Evolutionary conservation across 1,284 basidiomycete genomes (phyloP), one percentile per base, ranked within the genome.

Genomic region (Tremellales sp.): DNA sequence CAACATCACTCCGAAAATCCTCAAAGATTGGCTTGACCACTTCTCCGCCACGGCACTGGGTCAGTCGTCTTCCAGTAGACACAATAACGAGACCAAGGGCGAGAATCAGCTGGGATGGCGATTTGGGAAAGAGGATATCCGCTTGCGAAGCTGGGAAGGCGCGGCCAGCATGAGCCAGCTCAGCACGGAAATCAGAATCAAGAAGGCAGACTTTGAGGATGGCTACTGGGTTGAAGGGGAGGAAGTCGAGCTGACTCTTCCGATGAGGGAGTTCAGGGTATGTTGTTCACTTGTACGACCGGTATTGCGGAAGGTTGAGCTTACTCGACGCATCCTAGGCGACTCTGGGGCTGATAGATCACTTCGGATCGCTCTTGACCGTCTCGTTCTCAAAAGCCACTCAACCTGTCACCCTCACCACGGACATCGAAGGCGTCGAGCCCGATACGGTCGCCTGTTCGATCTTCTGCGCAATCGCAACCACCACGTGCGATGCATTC

Each of bases 261-360:
- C 72, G 1, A 68, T 73, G 67, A 63, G 61, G 28, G 72, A 73
- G 54, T 73, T 73, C 50, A 65, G 68, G 50, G 72, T 72, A 51
- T 47, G 71, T 54, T 16, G 13, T 9, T 21, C 37, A 9, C 8
- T 21, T 6, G 22, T 33, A 29, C 16, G 31, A 16, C n/a, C 25
- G 18, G 22, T 38, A 13, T 18, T n/a, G 7, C 5, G 13, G 6
- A 5, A 21, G 40, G 8, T 35, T 28, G 33, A 19, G 10, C 1
- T 37, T 37, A 16, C 42, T 43, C 16, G 28, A 48, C 29, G 42
- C 52, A 54, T 24, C 2, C 6, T 49, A 73, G 71, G 70, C 65
- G 1, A 60, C 66, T 1, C 51, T 73, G 18, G 54, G 63, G 22
- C 52, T 73, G 1, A 70, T 70, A 1, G 72, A 72, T 28, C 61